Base-by-base conservation (phyloP, 208 protist genomes). In the Trypanosoma vivax region DNA sequence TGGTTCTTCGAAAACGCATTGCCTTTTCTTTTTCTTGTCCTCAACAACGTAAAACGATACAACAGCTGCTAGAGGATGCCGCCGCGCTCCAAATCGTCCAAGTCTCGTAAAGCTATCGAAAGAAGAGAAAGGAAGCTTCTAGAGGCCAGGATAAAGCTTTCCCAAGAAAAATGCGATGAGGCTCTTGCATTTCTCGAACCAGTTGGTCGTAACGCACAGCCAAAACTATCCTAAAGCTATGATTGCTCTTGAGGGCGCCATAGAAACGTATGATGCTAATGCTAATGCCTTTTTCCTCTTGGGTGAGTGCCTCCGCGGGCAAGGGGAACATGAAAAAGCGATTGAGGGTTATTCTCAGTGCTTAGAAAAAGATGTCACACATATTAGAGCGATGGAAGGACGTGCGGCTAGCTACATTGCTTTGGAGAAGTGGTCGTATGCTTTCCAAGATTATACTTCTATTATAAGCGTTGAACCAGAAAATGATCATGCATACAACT, bases 401-500 rank as follows among this genome's bases (percentile, higher is more conserved):
- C 73, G 90, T n/a, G 85, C 67, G 3, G 43, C 68, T 24, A 84
- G 79, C 66, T 87, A 92, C 27, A 59, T 82, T 31, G 39, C 57
- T n/a, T 14, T 76, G 46, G 28, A 53, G n/a, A 72, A 96, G 40
- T 79, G 76, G 48, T 30, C 50, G 16, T 56, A 74, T 34, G 90
- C 89, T 18, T 85, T 96, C 33, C 74, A 83, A 38, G 90, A 97
- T 71, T 96, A 95, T 58, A 88, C 68, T 14, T 79, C 72, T 42
- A 76, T 93, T 38, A 81, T 97, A 18, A 60, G 70, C 2, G 40
- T 95, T 40, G 86, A 96, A 29, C 79, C 88, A 0, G 62, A 84
- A 14, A 95, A 96, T 65, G 88, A 89, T 52, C 84, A 96, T 49
- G 86, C 85, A 40, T 96, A 87, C 67, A 95, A 96, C 65, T 91